Percentiles rank a stretch among this genome's conserved stretches.
Conservation (phyloP, 2,329 filamentous ascomycete genomes). For the Pestalotiopsis sp. region DNA sequence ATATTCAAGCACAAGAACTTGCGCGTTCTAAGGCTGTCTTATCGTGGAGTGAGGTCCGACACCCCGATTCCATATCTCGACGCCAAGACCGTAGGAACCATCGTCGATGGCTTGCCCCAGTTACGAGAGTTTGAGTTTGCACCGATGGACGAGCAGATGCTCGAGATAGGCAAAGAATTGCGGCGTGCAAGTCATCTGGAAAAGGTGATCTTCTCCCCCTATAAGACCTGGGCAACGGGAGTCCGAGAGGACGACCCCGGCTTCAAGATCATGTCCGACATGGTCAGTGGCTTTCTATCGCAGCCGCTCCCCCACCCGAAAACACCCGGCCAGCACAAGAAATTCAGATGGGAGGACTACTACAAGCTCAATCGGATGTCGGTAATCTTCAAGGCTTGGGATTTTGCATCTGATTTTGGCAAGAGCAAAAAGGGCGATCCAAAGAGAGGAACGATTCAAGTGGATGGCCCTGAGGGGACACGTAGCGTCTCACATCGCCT, state of each 20-base stretch:
- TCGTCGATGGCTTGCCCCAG: slow-evolving; percentile 12
- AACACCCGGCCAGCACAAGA: not conserved
- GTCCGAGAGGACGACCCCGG: not conserved
- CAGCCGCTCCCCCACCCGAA: not conserved
- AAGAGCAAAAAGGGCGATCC: not conserved
- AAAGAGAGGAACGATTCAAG: not conserved
- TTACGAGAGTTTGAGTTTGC: slow-evolving; percentile 13
- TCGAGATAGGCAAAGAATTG: not conserved
- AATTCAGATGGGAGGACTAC: slow-evolving; percentile 14
- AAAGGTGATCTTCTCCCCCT: not conserved
- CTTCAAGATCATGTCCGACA: not conserved
- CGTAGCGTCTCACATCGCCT: not conserved
- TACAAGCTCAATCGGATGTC: slow-evolving; percentile 4
- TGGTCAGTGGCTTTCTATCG: slow-evolving; percentile 9
- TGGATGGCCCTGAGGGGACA: not conserved
- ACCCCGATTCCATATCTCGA: not conserved
- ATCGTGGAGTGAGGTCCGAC: not conserved
- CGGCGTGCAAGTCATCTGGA: not conserved
- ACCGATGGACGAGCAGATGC: not conserved
- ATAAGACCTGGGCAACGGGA: not conserved
- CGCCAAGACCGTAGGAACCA: not conserved
- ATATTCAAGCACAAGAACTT: slow-evolving; percentile 13
- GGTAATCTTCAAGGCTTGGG: not conserved
- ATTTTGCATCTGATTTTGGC: slow-evolving; percentile 11
- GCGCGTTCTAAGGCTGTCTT: not conserved